Evolutionary conservation across 305 asterid genomes (phyloP), one percentile per base, ranked within the genome.

Genomic region (Fraxinus ornus): DNA sequence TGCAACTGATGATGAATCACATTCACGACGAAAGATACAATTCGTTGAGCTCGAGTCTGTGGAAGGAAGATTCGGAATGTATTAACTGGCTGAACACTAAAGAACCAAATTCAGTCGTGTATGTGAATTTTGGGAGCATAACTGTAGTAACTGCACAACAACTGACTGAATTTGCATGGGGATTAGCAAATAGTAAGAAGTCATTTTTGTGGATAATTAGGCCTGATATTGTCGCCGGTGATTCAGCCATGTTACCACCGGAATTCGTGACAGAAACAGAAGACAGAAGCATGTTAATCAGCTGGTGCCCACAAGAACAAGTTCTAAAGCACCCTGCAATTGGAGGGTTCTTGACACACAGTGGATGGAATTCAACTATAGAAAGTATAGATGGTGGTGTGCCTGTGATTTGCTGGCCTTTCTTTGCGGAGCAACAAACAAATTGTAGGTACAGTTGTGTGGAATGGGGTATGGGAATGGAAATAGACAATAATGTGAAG

Each of bases 401-500:
- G 35, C 88, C 89, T 0, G n/a, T 89, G 79, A 86, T 89, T 12
- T 87, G 90, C 28, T 89, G 88, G 90, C 92, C 90, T 0, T 83
- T 86, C 15, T 87, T 89, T 1, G 88, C 84, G 0, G 91, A 90
- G 52, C 93, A 90, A 39, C 91, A 83, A 55, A 87, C 87, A 0
- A 88, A 87, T 10, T 90, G 89, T 35, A 75, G 89, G 78, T 90
- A 79, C 4, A 73, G 86, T 32, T 87, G 90, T 5, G 82, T 44
- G 4, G 86, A 85, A 19, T 87, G 90, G 90, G 91, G 66, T 0
- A 79, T 90, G 0, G 88, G 91, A 4, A 79, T 87, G 91, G 93
- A 88, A 83, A 87, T 90, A 0, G 88, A 87, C 10, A 83, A 62
- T n/a, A 28, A 87, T 77, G 92, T 86, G 77, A 86, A 80, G 78